Percentiles rank a stretch among this genome's conserved stretches.
These are phyloP conservation scores for Phaeotremella skinneri DNA, from an alignment of 768 basidiomycete genomes.

Conservation along the genomic window DNA sequence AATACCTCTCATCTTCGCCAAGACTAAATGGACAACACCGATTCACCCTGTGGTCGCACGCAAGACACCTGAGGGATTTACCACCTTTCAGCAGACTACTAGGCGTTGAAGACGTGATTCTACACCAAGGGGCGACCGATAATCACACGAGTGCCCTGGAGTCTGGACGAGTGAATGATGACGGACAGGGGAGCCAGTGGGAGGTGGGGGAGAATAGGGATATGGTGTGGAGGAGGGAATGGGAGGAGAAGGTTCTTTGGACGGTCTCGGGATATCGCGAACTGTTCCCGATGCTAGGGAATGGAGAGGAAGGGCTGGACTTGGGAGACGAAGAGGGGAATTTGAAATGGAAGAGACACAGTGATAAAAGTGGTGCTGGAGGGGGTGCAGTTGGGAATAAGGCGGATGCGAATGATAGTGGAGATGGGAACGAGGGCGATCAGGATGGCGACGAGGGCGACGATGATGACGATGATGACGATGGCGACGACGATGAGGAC, in stretches of 20 bases:
- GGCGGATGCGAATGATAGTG: neutral
- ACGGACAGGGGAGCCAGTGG: neutral
- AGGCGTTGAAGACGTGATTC: constrained; percentile 12
- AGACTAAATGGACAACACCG: neutral
- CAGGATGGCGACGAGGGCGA: constrained; percentile 4
- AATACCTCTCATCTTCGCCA: constrained; percentile 38
- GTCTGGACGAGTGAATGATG: no score
- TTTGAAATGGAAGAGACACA: neutral
- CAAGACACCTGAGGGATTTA: constrained; percentile 11
- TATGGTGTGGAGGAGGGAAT: neutral
- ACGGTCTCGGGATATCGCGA: neutral
- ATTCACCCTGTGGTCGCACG: constrained; percentile 16
- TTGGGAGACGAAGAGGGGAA: neutral
- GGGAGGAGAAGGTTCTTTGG: neutral
- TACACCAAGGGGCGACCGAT: constrained; percentile 20
- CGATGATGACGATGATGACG: constrained; percentile 3
- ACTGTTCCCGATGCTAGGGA: no score
- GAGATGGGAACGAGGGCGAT: neutral
- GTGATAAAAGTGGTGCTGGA: neutral
- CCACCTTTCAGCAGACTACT: constrained; percentile 11
- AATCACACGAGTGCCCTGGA: no score
- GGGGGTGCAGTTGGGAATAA: neutral
- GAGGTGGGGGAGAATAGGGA: neutral
- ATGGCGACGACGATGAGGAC: neutral
- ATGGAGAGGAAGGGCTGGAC: neutral